Base-by-base conservation (phyloP, 306 rosid genomes). In the Mimosa bimucronata region DNA sequence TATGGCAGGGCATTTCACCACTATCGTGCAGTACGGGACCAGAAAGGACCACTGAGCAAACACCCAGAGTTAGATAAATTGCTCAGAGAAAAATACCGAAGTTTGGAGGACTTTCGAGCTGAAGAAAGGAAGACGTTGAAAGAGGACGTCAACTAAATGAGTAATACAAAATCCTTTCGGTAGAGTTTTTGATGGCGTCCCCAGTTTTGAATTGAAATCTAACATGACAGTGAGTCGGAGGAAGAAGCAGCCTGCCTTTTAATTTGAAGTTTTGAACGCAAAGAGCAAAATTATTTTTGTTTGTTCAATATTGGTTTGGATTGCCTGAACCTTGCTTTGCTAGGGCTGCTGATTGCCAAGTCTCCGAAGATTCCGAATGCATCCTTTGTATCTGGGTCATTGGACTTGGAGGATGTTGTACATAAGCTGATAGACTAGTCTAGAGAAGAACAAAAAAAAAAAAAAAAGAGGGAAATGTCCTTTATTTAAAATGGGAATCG, bases 1-100 rank as follows among this genome's bases (percentile, higher is more conserved):
- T 76, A 61, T 86, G 85, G 83, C 97, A 95, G 99, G 99, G 99
- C 99, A 2, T 95, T 95, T 82, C 99, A 95, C 81, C 97, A 95
- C 79, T 93, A 88, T 37, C 87, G 98, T 38, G 84, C 85, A 76
- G 73, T 50, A 37, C 88, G 86, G 1, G 83, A 77, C 86, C 91
- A 80, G 21, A 92, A 85, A 68, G 94, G 84, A 28, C 86, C 90
- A 0, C 76, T 90, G 74, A 77, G 67, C 65, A 93, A 91, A 83
- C 86, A 89, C 84, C 92, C 88, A 13, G 99, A 93, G 80, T 80
- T 95, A 85, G 97, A 90, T 11, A 84, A 60, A 85, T 81, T 95
- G 86, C 98, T 95, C 62, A 82, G 73, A 50, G 97, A 93, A 83
- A 96, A 93, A 72, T 95, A 89, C 81, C 85, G 89, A 8, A 87